phyloP scores from a whole-genome alignment of 345 rosid genomes.

The Aquilaria yunnanensis region DNA sequence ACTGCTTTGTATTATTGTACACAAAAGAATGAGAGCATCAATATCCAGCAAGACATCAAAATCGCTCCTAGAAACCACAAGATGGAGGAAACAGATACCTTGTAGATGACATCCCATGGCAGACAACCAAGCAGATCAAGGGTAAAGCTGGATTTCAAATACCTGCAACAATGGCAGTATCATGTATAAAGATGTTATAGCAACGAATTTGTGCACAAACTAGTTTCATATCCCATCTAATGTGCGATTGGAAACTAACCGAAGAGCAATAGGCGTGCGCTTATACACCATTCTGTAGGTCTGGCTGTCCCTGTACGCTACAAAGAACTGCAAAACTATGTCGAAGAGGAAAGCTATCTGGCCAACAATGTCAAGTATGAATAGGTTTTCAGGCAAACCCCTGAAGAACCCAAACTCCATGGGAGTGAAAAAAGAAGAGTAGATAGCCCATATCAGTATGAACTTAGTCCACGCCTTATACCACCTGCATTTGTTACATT shows the following conservation, averaged over 20 bases:
- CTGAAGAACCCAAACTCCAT: conserved; percentile 87
- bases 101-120: conserved; percentile 83
- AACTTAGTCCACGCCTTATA: conserved; percentile 59
- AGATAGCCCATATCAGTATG: conserved; percentile 74
- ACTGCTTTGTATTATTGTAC: too few species aligned
- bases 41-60: too few species aligned
- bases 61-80: too few species aligned
- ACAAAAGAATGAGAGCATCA: too few species aligned
- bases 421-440: conserved; percentile 84
- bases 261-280: conserved; percentile 44
- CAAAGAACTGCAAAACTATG: conserved; percentile 55
- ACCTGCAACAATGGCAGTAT: conserved; percentile 30
- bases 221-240: neutral
- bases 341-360: conserved; percentile 74
- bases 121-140: conserved; percentile 64
- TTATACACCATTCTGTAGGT: conserved; percentile 54
- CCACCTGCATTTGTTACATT: conserved; percentile 38
- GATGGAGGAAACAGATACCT: conserved; percentile 33
- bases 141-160: conserved; percentile 66
- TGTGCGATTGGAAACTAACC: conserved; percentile 29
- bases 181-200: neutral
- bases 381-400: conserved; percentile 64
- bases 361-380: conserved; percentile 66
- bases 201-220: neutral
- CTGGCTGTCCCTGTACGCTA: conserved; percentile 54